Base-by-base conservation (phyloP, 2,329 filamentous ascomycete genomes). In the Aspergillus novofumigatus region DNA sequence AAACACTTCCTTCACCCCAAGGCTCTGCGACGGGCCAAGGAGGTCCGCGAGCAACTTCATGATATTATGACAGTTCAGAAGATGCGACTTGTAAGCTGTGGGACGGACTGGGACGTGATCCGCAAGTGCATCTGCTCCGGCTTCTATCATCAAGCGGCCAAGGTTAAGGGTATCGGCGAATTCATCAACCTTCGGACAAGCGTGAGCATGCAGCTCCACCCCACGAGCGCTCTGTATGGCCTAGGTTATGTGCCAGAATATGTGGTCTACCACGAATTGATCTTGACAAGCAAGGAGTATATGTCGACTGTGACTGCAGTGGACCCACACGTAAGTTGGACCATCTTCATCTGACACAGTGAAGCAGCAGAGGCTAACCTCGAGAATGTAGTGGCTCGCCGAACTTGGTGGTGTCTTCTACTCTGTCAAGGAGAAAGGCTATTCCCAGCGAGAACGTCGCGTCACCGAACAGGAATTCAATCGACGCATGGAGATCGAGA, bases 401-500 rank as follows among this genome's bases (percentile, higher is more conserved):
- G 94, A 99, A 71, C 81, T 99, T 5, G 94, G 95, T 35, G 94
- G 92, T 1, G 94, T 99, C 0, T 99, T 99, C 74, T 99, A 97
- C 75, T 94, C 89, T 1, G 84, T 99, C 69, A 97, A 96, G 77
- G 93, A 97, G 76, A 99, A 99, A 76, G 94, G 93, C 1, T 99
- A 96, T 71, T 96, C 90, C 14, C 86, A 88, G 11, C 83, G 90
- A 26, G 90, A 96, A 67, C 93, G 92, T 75, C 84, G 90, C 54
- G 85, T 96, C 50, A 93, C 89, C 0, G 93, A 97, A 77, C 88
- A 87, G 17, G 93, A 97, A 72, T 96, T 96, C 72, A 97, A 96
- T 70, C 82, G 86, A 52, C 92, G 90, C 74, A 92, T 96, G 83
- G 92, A 97, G 75, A 92, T 97, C 61, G 92, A 97, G 77, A 82